Conservation (phyloP, 2,329 filamentous ascomycete species). For the Aplosporella prunicola region DNA sequence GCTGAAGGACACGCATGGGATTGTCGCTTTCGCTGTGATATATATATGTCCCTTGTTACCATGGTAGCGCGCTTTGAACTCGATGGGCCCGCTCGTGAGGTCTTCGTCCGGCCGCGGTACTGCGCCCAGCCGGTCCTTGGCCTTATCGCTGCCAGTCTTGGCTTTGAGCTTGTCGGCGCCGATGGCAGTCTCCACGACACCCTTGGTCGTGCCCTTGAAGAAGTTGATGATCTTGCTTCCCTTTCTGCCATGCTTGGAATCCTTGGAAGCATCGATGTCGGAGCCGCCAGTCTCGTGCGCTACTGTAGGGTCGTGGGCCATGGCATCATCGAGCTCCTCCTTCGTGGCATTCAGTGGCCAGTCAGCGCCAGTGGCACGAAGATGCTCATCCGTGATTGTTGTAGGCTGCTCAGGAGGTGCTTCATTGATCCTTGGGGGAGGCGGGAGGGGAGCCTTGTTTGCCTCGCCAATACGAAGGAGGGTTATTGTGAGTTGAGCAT, state of each 20-base stretch:
- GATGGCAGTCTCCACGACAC: slow-evolving; percentile 61
- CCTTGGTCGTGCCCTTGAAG: slow-evolving; percentile 61
- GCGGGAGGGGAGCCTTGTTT: slow-evolving; percentile 68
- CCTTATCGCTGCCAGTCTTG: slow-evolving; percentile 49
- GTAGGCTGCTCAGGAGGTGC: slow-evolving; percentile 43
- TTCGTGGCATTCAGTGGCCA: slow-evolving; percentile 51
- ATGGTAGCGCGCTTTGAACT: slow-evolving; percentile 63
- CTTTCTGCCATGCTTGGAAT: slow-evolving; percentile 39
- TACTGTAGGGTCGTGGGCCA: slow-evolving; percentile 35
- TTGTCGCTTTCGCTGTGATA: slow-evolving; percentile 56
- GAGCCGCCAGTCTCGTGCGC: slow-evolving; percentile 43
- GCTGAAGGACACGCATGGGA: slow-evolving; percentile 59
- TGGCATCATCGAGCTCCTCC: slow-evolving; percentile 58
- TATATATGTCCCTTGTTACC: slow-evolving; percentile 66
- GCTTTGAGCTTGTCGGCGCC: slow-evolving; percentile 64
- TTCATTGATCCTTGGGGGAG: slow-evolving; percentile 38
- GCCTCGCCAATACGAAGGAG: slow-evolving; percentile 72
- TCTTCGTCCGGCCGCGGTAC: slow-evolving; percentile 42
- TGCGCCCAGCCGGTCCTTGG: slow-evolving; percentile 63
- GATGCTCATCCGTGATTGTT: slow-evolving; percentile 40
- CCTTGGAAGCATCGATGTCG: slow-evolving; percentile 37
- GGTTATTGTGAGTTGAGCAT: slow-evolving; percentile 73
- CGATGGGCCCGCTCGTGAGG: slow-evolving; percentile 54
- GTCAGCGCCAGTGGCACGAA: slow-evolving; percentile 44
- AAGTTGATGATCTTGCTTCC: slow-evolving; percentile 49